These are phyloP conservation scores for Saccharomycopsis olivae DNA, from an alignment of 805 yeast species.

Conservation along the genomic window DNA sequence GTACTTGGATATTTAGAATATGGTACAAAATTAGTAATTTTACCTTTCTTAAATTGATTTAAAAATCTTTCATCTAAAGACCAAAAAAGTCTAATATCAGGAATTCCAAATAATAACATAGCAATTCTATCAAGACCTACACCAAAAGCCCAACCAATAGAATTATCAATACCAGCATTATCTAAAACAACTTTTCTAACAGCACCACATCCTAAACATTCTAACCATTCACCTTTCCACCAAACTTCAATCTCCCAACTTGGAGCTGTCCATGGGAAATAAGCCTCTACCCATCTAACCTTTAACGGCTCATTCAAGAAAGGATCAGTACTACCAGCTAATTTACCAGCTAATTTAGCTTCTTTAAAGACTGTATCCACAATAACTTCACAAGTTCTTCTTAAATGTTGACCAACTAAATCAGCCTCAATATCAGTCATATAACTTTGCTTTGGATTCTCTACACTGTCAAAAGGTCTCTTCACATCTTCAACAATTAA, in stretches of 20 bases:
- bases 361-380: constrained; percentile 74
- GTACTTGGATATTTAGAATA: constrained; percentile 89
- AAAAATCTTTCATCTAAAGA: constrained; percentile 67
- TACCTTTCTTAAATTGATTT: constrained; percentile 56
- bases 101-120: constrained; percentile 89
- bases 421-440: constrained; percentile 64
- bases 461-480: constrained; percentile 38
- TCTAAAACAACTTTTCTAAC: constrained; percentile 69
- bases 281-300: constrained; percentile 91
- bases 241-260: constrained; percentile 97
- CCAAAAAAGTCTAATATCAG: constrained; percentile 94
- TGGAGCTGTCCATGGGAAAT: constrained; percentile 97
- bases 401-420: constrained; percentile 65
- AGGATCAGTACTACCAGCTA: constrained; percentile 48
- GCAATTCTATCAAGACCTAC: constrained; percentile 92
- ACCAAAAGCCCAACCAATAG: constrained; percentile 96
- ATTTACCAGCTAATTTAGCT: constrained; percentile 47
- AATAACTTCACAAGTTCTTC: constrained; percentile 73
- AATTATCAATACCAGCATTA: constrained; percentile 56
- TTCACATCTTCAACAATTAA: constrained; percentile 70
- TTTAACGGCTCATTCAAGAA: constrained; percentile 65
- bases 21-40: constrained; percentile 66
- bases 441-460: constrained; percentile 72
- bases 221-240: constrained; percentile 99
- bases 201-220: constrained; percentile 92